Conservation (phyloP, 306 rosid species). For the Ceratonia siliqua region DNA sequence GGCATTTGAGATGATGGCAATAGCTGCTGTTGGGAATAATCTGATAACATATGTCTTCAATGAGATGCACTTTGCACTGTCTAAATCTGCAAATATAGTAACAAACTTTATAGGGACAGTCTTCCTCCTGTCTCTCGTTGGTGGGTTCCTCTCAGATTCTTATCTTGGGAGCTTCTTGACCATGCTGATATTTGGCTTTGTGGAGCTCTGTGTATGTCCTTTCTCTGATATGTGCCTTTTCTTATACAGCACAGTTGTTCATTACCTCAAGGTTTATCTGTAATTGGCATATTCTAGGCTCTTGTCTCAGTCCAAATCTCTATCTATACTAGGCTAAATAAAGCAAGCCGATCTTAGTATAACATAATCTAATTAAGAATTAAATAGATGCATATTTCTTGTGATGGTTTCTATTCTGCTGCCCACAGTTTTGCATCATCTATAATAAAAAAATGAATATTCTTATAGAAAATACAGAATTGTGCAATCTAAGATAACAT, state of each 20-base stretch:
- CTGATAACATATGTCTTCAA: constrained; percentile 59
- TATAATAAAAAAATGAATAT: neutral
- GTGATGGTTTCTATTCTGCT: neutral
- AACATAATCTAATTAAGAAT: neutral
- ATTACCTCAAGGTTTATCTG: constrained; percentile 14
- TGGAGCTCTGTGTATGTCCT: constrained; percentile 56
- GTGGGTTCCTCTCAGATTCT: constrained; percentile 68
- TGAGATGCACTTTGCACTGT: constrained; percentile 65
- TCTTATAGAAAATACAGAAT: too few relatives aligned
- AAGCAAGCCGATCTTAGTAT: neutral
- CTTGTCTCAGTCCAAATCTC: constrained; percentile 27
- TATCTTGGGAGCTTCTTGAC: constrained; percentile 69
- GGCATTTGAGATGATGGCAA: constrained; percentile 74
- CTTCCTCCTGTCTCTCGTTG: constrained; percentile 64
- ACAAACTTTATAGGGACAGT: constrained; percentile 67
- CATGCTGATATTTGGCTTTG: constrained; percentile 57
- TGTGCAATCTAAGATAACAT: neutral
- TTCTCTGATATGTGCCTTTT: constrained; percentile 1
- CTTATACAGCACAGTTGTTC: neutral
- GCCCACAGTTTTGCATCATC: neutral
- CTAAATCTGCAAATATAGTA: constrained; percentile 64
- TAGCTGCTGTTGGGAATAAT: constrained; percentile 68
- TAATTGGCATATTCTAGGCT: constrained; percentile 22
- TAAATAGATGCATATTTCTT: neutral
- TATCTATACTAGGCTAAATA: neutral